These are phyloP conservation scores for Cyclotella sp. DNA, from an alignment of 108 stramenopile genomes.

Conservation along the genomic window DNA sequence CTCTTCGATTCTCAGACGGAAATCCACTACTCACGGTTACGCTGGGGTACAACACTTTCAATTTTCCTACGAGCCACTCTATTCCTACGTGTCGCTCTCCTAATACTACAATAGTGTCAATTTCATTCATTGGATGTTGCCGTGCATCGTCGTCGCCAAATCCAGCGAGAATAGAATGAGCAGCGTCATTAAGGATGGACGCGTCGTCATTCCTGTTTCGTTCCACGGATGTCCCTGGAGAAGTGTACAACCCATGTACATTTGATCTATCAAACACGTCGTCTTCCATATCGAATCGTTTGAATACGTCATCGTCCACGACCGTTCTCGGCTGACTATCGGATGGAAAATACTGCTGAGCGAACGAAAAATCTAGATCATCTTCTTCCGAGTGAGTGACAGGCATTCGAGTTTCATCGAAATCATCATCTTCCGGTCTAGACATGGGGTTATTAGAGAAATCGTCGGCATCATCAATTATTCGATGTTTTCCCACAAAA, in stretches of 20 bases:
- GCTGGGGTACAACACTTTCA: conserved; percentile 39
- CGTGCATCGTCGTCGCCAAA: not conserved
- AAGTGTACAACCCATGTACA: not conserved
- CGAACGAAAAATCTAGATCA: conserved; percentile 23
- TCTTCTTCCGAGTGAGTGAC: conserved; percentile 18
- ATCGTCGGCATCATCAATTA: conserved; percentile 40
- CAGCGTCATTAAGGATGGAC: not conserved
- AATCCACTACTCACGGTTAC: conserved; percentile 24
- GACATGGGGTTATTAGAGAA: conserved; percentile 13
- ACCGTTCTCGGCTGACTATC: not conserved
- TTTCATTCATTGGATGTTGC: conserved; percentile 12
- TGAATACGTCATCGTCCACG: conserved; percentile 28
- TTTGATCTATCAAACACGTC: conserved; percentile 11
- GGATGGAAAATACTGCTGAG: conserved; percentile 3
- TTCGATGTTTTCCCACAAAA: conserved; percentile 10
- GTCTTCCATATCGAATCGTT: conserved; percentile 30
- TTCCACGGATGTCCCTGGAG: not conserved
- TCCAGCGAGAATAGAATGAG: not conserved
- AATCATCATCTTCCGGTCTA: conserved; percentile 36
- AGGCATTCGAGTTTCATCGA: conserved; percentile 8
- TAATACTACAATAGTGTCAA: conserved; percentile 46
- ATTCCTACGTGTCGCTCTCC: conserved; percentile 33
- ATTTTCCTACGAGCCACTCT: conserved; percentile 39
- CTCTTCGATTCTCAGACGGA: conserved; percentile 9
- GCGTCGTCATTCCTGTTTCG: not conserved